phyloP scores from a whole-genome alignment of 1,139 yeast species.

The Saccharomyces hybrid region DNA sequence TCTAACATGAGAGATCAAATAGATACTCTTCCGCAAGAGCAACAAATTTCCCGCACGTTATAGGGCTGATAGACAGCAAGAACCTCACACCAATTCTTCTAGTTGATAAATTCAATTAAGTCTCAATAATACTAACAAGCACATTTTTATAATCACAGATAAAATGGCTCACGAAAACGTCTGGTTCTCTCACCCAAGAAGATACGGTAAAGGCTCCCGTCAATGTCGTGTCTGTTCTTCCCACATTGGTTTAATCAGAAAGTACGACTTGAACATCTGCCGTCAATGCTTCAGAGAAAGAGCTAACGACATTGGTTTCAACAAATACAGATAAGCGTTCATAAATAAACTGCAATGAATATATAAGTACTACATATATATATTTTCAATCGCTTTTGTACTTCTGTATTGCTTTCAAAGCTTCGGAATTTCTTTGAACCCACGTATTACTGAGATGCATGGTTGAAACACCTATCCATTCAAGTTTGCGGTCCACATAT shows the following conservation, averaged over 20 bases:
- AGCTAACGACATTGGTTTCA: conserved; percentile 98
- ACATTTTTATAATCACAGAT: neutral
- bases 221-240: conserved; percentile 98
- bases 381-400: neutral
- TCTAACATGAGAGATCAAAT: neutral
- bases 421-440: neutral
- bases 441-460: neutral
- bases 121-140: neutral
- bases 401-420: neutral
- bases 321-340: conserved; percentile 81
- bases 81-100: neutral
- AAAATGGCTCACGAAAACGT: conserved; percentile 99
- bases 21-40: neutral
- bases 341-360: neutral
- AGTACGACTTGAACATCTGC: conserved; percentile 98
- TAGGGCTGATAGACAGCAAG: neutral
- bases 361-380: neutral
- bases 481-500: neutral
- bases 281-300: conserved; percentile 99
- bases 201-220: conserved; percentile 99
- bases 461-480: neutral
- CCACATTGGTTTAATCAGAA: conserved; percentile 99
- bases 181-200: conserved; percentile 99
- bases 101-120: neutral
- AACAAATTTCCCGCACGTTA: neutral